Conservation (phyloP, 345 rosid species). For the Angophora floribunda region DNA sequence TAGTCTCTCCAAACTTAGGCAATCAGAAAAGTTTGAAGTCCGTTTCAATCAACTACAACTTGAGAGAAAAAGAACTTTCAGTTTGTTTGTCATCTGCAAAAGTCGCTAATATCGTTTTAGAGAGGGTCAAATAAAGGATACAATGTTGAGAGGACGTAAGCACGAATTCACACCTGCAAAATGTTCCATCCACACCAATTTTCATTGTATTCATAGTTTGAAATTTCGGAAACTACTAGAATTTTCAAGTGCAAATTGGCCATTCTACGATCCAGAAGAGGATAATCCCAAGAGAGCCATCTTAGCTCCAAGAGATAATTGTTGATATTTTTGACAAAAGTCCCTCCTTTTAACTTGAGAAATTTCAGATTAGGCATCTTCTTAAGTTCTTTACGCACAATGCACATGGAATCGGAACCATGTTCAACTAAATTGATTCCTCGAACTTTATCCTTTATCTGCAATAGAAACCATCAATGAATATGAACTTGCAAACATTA, state of each 20-base stretch:
- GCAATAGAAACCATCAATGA: no score
- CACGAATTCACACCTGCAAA: background rate
- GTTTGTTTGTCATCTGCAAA: background rate
- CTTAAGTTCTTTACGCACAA: background rate
- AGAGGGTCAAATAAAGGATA: background rate
- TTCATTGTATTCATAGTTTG: accelerated
- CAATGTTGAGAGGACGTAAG: background rate
- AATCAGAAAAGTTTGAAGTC: no score
- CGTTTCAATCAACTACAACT: background rate
- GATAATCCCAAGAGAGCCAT: background rate
- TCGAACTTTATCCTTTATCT: background rate
- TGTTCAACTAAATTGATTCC: background rate
- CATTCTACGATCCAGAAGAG: no score
- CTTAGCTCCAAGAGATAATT: background rate
- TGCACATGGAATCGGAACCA: background rate
- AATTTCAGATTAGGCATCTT: background rate
- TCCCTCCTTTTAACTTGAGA: background rate
- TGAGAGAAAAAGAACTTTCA: background rate
- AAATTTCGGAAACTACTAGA: background rate
- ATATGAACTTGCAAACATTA: background rate
- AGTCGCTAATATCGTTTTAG: no score
- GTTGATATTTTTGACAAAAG: background rate
- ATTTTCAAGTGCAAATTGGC: accelerated
- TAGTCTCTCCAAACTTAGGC: no score
- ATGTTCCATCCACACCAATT: background rate